phyloP scores from a whole-genome alignment of 176 grass and related monocot species.

The Leersia perrieri region DNA sequence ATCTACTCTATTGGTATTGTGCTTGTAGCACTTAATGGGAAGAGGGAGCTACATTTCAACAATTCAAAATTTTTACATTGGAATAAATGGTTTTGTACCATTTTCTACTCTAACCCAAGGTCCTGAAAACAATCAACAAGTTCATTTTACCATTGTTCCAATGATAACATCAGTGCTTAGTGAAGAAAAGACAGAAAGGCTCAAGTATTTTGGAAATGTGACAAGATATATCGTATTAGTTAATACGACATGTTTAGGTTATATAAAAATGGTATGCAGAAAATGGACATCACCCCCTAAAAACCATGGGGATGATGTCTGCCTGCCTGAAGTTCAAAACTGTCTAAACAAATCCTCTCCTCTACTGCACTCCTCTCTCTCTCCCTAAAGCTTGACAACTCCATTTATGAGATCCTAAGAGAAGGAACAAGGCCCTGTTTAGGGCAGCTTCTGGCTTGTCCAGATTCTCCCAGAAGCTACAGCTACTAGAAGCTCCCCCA shows the following conservation, averaged over 20 bases:
- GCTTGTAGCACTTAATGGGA: not conserved
- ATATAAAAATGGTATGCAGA: not conserved
- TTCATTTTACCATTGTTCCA: not conserved
- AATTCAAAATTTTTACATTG: not conserved
- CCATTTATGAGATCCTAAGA: not conserved
- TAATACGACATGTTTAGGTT: not conserved
- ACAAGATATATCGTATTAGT: not conserved
- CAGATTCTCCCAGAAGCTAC: too few species aligned
- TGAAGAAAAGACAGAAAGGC: not conserved
- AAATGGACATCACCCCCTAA: not conserved
- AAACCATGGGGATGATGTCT: not conserved
- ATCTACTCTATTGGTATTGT: not conserved
- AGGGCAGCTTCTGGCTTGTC: too few species aligned
- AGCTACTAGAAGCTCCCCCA: too few species aligned
- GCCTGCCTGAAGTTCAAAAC: not conserved
- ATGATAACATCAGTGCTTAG: not conserved
- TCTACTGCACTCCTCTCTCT: not conserved
- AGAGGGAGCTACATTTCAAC: not conserved
- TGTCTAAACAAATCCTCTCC: not conserved
- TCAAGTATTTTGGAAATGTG: not conserved
- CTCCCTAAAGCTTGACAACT: not conserved
- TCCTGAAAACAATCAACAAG: not conserved
- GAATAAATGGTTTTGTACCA: not conserved
- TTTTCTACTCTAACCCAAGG: not conserved
- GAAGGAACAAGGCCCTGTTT: too few species aligned